Percentiles rank a stretch among this genome's conserved stretches.
Conservation (phyloP, 2,329 filamentous ascomycete species). For the Hypomyces perniciosus region DNA sequence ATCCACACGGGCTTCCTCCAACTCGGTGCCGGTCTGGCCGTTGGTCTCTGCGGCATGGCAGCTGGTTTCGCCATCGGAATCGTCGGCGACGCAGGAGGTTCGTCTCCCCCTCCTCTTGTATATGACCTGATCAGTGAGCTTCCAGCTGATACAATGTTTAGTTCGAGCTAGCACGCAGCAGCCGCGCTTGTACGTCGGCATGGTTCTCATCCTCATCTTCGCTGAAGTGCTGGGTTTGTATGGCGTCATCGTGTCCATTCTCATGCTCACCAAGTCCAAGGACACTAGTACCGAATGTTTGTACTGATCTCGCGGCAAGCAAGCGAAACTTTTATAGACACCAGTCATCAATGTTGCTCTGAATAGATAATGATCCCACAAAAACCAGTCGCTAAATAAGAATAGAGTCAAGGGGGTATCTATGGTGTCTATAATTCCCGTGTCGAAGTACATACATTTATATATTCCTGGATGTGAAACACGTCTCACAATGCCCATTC, state of each 20-base stretch:
- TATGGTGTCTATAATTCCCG: conserved; percentile 9
- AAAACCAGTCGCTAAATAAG: conserved; percentile 1
- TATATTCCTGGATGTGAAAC: neutral
- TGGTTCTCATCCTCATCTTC: conserved; percentile 99
- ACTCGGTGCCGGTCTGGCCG: conserved; percentile 74
- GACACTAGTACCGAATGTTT: conserved; percentile 33
- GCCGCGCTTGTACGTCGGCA: conserved; percentile 85
- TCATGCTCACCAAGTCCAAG: conserved; percentile 41
- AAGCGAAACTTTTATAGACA: neutral
- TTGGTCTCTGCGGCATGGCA: conserved; percentile 76
- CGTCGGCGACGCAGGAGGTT: conserved; percentile 74
- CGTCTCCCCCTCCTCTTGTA: too few species aligned
- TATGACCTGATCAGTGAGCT: too few species aligned
- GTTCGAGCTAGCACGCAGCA: conserved; percentile 81
- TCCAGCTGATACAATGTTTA: neutral
- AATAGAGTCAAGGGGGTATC: conserved; percentile 7
- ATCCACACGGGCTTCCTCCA: conserved; percentile 83
- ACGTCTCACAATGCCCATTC: conserved; percentile 66
- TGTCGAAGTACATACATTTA: neutral
- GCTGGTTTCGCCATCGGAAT: conserved; percentile 85
- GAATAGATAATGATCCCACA: neutral
- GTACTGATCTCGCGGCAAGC: conserved; percentile 21
- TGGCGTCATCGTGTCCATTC: conserved; percentile 41
- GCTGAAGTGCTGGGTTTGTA: conserved; percentile 35
- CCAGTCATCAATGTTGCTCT: neutral